A percentile compares a stretch with the other conserved stretches of the same genome.
These are phyloP conservation scores for Colletotrichum sp. DNA, from an alignment of 2,329 filamentous ascomycete genomes.

Conservation along the genomic window DNA sequence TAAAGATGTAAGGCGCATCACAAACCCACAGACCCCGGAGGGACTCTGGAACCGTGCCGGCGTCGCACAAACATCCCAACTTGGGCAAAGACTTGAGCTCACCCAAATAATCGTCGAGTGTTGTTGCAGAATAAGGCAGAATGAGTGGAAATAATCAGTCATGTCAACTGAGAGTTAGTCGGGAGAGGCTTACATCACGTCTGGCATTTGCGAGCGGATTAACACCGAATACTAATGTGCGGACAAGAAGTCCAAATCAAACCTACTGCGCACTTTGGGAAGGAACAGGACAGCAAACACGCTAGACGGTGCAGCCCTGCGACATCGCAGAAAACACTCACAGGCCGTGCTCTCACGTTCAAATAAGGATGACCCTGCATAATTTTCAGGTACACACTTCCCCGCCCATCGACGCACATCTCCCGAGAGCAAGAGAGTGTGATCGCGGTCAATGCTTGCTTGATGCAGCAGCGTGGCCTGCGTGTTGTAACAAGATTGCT, in stretches of 20 bases:
- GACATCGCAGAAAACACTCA: not conserved
- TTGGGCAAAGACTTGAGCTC: not conserved
- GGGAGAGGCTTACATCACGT: not conserved
- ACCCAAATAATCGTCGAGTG: not conserved
- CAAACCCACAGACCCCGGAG: conserved; percentile 15
- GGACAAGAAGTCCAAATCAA: not conserved
- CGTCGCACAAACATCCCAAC: conserved; percentile 19
- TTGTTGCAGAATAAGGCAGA: not conserved
- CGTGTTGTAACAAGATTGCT: conserved; percentile 15
- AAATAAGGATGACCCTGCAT: conserved; percentile 3
- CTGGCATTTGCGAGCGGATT: not conserved
- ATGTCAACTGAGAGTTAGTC: not conserved
- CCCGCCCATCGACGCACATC: not conserved
- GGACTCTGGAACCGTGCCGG: conserved; percentile 15
- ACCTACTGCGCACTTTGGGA: not conserved
- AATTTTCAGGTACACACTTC: not conserved
- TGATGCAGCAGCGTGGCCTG: conserved; percentile 5
- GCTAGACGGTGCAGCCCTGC: not conserved
- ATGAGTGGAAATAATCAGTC: not conserved
- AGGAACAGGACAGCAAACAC: not conserved
- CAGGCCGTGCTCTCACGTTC: not conserved
- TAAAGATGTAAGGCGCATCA: not conserved
- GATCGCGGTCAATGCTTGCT: conserved; percentile 14
- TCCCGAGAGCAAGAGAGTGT: not conserved
- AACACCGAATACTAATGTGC: not conserved